Percentiles rank a stretch among this genome's conserved stretches.
Conservation (phyloP, 352 stramenopile genomes). For the Phytophthora pseudosyringae region DNA sequence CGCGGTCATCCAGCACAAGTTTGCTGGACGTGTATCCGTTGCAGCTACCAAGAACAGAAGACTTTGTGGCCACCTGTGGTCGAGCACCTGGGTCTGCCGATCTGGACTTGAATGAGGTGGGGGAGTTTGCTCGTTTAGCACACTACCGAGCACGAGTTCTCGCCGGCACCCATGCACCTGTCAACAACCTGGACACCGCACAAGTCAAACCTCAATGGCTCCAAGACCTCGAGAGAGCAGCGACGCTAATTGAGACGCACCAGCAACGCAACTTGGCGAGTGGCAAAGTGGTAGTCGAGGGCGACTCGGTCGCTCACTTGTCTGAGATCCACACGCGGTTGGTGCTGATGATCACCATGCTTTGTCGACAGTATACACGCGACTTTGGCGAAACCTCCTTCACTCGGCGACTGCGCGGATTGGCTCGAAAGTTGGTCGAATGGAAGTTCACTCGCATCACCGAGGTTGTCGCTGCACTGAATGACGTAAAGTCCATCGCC, state of each 20-base stretch:
- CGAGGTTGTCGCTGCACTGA: conserved; percentile 36
- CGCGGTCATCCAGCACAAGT: conserved; percentile 7
- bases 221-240: conserved; percentile 39
- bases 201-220: conserved; percentile 58
- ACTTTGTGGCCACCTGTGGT: conserved; percentile 30
- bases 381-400: conserved; percentile 55
- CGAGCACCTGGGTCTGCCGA: conserved; percentile 45
- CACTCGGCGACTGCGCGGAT: conserved; percentile 35
- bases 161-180: conserved; percentile 29
- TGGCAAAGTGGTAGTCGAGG: conserved; percentile 24
- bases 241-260: conserved; percentile 36
- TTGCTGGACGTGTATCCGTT: conserved; percentile 61
- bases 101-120: conserved; percentile 51
- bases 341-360: conserved; percentile 45
- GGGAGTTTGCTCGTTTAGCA: conserved; percentile 59
- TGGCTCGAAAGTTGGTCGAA: conserved; percentile 32
- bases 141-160: conserved; percentile 71
- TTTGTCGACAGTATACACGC: conserved; percentile 44
- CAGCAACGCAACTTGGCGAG: conserved; percentile 27
- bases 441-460: conserved; percentile 53
- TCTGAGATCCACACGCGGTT: conserved; percentile 64
- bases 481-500: conserved; percentile 27
- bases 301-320: conserved; percentile 41
- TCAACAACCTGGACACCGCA: conserved; percentile 26
- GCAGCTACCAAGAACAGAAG: conserved; percentile 23